These are phyloP conservation scores for Pyrenula massariospora DNA, from an alignment of 495 filamentous ascomycete species.

Conservation along the genomic window DNA sequence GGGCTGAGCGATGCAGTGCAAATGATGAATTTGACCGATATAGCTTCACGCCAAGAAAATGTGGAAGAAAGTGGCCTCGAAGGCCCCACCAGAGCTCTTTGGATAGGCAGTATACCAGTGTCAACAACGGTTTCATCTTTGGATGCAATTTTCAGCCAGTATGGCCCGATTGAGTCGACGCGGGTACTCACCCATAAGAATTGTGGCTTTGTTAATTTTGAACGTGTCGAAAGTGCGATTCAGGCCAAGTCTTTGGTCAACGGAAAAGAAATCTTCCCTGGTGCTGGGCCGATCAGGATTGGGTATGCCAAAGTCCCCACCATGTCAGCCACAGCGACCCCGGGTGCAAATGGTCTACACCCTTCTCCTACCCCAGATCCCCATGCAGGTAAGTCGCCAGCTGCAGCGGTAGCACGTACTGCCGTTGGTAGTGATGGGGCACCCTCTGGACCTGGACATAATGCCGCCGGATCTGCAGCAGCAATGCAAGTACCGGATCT, in stretches of 20 bases:
- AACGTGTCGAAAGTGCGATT: conserved; percentile 78
- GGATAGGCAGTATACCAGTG: conserved; percentile 96
- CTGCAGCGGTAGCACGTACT: conserved; percentile 18
- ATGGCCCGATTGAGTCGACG: conserved; percentile 83
- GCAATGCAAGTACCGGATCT: conserved; percentile 62
- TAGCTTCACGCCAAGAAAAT: conserved; percentile 39
- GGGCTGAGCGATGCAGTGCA: conserved; percentile 65
- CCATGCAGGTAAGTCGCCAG: conserved; percentile 19
- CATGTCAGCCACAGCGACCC: conserved; percentile 62
- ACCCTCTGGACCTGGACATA: conserved; percentile 16
- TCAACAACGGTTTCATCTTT: conserved; percentile 91
- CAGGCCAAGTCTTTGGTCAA: conserved; percentile 78
- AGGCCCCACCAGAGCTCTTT: conserved; percentile 82
- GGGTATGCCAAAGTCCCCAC: conserved; percentile 96
- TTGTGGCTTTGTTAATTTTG: conserved; percentile 97
- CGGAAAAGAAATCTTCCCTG: conserved; percentile 96
- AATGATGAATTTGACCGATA: conserved; percentile 56
- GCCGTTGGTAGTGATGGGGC: conserved; percentile 19
- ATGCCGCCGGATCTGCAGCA: conserved; percentile 29
- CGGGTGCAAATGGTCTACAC: conserved; percentile 69
- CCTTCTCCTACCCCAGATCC: conserved; percentile 95
- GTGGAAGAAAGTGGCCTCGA: conserved; percentile 74
- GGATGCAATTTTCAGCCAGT: conserved; percentile 82
- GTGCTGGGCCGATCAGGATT: conserved; percentile 86
- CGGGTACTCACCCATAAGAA: conserved; percentile 97